A percentile compares a stretch with the other conserved stretches of the same genome.
Conservation (phyloP, 148 eudicot species). For the Amaranthus palmeri region DNA sequence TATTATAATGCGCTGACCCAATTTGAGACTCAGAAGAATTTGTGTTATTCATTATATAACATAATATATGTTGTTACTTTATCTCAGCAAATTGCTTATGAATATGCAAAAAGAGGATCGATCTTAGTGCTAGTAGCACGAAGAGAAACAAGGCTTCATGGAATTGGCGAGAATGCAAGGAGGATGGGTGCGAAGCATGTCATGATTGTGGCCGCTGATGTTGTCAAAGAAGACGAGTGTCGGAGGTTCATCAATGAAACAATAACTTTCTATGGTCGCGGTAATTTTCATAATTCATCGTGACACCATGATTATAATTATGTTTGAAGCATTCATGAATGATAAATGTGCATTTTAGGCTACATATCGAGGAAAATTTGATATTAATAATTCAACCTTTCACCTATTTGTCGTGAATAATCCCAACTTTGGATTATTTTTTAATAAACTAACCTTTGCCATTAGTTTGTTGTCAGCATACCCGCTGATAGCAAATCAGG, state of each 20-base stretch:
- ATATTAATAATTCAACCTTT: too few relatives aligned
- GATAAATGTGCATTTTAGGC: too few relatives aligned
- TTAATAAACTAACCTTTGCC: too few relatives aligned
- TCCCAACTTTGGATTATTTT: too few relatives aligned
- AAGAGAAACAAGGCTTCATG: conserved; percentile 62
- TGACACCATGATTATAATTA: neutral
- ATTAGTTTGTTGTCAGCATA: too few relatives aligned
- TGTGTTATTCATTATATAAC: neutral
- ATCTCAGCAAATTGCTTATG: conserved; percentile 79
- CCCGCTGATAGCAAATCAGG: too few relatives aligned
- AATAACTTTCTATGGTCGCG: conserved; percentile 52
- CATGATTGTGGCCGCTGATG: conserved; percentile 86
- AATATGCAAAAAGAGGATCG: conserved; percentile 75
- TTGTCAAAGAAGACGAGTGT: conserved; percentile 90
- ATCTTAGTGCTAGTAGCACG: conserved; percentile 75
- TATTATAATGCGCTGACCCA: too few relatives aligned
- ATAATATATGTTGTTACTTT: neutral
- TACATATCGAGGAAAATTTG: too few relatives aligned
- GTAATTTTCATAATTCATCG: conserved; percentile 29
- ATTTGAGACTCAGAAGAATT: too few relatives aligned
- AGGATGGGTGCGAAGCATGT: conserved; percentile 67
- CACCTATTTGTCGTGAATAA: too few relatives aligned
- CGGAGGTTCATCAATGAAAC: conserved; percentile 73
- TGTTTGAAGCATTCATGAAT: too few relatives aligned
- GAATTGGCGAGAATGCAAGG: conserved; percentile 70